A percentile compares a stretch with the other conserved stretches of the same genome.
Evolutionary conservation across 805 yeast genomes (phyloP).

Genomic region (Candida odintsovae): DNA sequence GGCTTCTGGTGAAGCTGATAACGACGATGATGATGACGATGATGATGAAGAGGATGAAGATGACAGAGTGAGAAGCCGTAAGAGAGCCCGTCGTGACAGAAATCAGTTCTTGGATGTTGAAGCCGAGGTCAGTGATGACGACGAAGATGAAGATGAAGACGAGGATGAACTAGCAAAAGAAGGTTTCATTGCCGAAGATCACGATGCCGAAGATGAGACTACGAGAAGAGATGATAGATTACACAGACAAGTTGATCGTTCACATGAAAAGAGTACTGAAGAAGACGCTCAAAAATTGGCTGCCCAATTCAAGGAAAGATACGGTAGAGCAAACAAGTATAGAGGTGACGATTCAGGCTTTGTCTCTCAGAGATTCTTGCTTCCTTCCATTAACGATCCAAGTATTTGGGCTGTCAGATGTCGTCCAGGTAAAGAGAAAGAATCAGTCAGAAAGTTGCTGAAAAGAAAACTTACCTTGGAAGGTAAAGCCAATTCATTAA

Average conservation of each 20-base stretch:
- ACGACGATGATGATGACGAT: slow-evolving; percentile 35
- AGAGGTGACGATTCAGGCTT: slow-evolving; percentile 77
- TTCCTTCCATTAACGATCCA: slow-evolving; percentile 96
- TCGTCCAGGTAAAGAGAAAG: slow-evolving; percentile 90
- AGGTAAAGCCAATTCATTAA: slow-evolving; percentile 71
- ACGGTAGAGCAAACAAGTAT: slow-evolving; percentile 81
- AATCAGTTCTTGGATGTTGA: slow-evolving; percentile 93
- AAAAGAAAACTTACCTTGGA: slow-evolving; percentile 79
- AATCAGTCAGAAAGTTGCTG: slow-evolving; percentile 74
- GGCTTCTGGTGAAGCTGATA: slow-evolving; percentile 25
- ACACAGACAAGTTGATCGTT: slow-evolving; percentile 87
- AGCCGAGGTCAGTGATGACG: slow-evolving; percentile 98
- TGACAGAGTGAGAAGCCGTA: slow-evolving; percentile 39
- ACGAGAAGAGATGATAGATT: slow-evolving; percentile 61
- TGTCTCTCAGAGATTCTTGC: slow-evolving; percentile 86
- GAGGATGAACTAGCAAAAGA: slow-evolving; percentile 82
- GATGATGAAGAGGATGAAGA: slow-evolving; percentile 46
- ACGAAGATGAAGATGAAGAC: slow-evolving; percentile 94
- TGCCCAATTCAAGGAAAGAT: slow-evolving; percentile 83
- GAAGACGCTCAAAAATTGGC: slow-evolving; percentile 95
- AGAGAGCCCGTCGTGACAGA: slow-evolving; percentile 43
- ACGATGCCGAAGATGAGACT: slow-evolving; percentile 50
- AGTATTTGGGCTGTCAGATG: slow-evolving; percentile 94
- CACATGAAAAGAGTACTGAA: slow-evolving; percentile 80
- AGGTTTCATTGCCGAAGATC: slow-evolving; percentile 77